Evolutionary conservation across 1,139 yeast genomes (phyloP), one percentile per base, ranked within the genome.

Genomic region (Debaryomycetaceae sp.): DNA sequence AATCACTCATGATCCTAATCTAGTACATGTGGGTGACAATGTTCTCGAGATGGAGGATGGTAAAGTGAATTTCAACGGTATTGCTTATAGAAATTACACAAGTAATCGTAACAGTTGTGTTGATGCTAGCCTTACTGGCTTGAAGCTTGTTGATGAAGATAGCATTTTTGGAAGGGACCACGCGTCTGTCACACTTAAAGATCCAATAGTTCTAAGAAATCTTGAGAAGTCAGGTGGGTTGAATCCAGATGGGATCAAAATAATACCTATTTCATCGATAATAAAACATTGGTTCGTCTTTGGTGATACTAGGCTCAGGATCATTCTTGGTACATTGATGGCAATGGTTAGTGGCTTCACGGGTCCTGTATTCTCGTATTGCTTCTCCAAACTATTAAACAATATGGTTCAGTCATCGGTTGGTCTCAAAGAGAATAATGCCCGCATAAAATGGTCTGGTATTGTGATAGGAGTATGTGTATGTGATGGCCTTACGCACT

Each of bases 341-440:
- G 71, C 91, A 0, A 52, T 83, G 0, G 44, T 77, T 0, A 81
- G 83, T 49, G 93, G 96, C 8, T 75, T 75, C 0, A 63, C 79
- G 1, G 83, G 81, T 48, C 98, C 99, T 0, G 63, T 87, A 0
- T 89, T 93, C 52, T 87, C 97, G 0, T 90, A 64, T 56, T 78
- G 86, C 37, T 82, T 91, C 51, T 80, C 98, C 0, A 80, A 81
- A 49, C 66, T 91, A 6, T 65, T 91, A 23, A 60, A 75, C 23
- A 83, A 80, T 23, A 73, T 85, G 58, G 72, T 84, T 6, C 75
- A 64, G 4, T 60, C 74, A 3, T 68, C 77, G 0, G 56, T 72
- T 1, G 66, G 66, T 4, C 41, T 44, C 1, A 39, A 58, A 36
- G 49, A 50, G 2, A 49, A 52, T 1, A 31, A 44, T 4, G 71